Evolutionary conservation across 1,284 basidiomycete species (phyloP), one percentile per base, ranked within the genome.

Genomic region (Quambalaria eucalypti): DNA sequence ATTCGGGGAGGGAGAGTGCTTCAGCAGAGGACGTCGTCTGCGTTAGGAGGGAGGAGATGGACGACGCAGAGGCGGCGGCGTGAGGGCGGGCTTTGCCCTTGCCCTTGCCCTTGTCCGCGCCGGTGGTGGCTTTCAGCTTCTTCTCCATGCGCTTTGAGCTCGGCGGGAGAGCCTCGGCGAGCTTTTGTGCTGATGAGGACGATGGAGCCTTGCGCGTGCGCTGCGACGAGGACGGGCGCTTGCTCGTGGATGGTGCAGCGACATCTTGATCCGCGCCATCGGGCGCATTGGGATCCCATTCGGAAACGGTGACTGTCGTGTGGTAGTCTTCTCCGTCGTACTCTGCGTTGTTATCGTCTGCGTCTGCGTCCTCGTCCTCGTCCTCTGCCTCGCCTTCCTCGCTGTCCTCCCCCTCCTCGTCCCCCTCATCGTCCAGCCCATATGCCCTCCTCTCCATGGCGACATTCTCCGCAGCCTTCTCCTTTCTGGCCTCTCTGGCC

Each of bases 381-480:
- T 39, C 52, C 12, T 53, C 50, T 28, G 54, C 63, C 23, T 55
- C 57, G 30, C 48, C 50, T 7, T 25, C 49, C 1, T 23, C 55
- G 12, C 50, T 57, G 12, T 40, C 48, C 8, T 67, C 61, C 46
- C 59, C 56, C 33, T 64, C 66, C 23, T 60, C 62, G 23, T 68
- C 66, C 49, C 61, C 65, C 36, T 64, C 62, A 28, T 57, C 58
- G n/a, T 58, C 55, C 10, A 60, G 58, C n/a, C 66, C 69, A 25
- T 57, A 65, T 9, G 66, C 66, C 21, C 56, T 62, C 30, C 59
- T 52, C 49, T 71, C 65, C 28, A 65, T 65, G 19, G 59, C 57
- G 23, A 73, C 65, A 36, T 73, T 73, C 48, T 73, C 70, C 9
- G 63, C 64, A 0, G 70, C 70, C 54, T 62, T 60, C 42, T 69